These are phyloP conservation scores for Rhodotorula sp. DNA, from an alignment of 1,284 basidiomycete species.

Conservation along the genomic window DNA sequence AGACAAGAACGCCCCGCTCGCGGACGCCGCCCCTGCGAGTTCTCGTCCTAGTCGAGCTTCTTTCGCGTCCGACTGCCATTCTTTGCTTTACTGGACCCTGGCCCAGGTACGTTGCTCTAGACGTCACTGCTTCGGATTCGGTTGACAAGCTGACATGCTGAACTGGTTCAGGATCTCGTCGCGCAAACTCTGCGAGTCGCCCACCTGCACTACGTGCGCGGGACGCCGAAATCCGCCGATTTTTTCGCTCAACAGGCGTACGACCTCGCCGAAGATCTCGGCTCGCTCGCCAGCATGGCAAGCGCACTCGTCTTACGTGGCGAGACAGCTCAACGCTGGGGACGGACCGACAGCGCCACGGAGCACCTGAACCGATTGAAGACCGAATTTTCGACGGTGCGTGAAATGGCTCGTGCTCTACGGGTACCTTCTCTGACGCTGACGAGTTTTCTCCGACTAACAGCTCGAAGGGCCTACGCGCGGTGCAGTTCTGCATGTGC, in stretches of 20 bases:
- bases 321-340: conserved; percentile 66
- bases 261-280: conserved; percentile 65
- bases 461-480: not conserved
- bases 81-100: conserved; percentile 70
- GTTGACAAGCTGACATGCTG: not conserved
- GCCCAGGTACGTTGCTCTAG: conserved; percentile 54
- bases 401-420: too few relatives aligned
- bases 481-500: not conserved
- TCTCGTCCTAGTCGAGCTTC: conserved; percentile 2
- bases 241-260: conserved; percentile 73
- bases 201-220: conserved; percentile 64
- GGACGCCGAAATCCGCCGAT: conserved; percentile 75
- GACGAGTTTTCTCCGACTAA: not conserved
- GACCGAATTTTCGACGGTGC: not conserved
- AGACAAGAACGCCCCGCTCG: conserved; percentile 22
- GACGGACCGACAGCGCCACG: conserved; percentile 55
- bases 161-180: conserved; percentile 55
- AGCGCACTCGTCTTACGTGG: conserved; percentile 64
- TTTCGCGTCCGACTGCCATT: conserved; percentile 32
- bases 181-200: conserved; percentile 63
- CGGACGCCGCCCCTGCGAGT: conserved; percentile 44
- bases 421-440: not conserved
- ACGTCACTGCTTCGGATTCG: too few relatives aligned
- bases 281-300: conserved; percentile 62
- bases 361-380: conserved; percentile 30